These are phyloP conservation scores for Rhododendron mucronatum DNA, from an alignment of 148 eudicot species.

Conservation along the genomic window DNA sequence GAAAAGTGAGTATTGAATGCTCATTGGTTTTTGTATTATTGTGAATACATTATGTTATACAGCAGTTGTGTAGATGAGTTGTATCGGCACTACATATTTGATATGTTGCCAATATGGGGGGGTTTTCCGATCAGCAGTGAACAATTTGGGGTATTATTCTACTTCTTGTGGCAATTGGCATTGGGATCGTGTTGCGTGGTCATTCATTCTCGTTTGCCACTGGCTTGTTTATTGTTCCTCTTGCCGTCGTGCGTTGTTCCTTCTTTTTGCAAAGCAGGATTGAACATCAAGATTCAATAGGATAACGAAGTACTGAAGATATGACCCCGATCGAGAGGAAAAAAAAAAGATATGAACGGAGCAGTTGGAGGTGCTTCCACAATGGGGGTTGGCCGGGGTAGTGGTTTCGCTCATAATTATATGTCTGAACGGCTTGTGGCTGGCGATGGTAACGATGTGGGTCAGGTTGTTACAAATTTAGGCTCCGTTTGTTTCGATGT, in stretches of 20 bases:
- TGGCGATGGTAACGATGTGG: no score
- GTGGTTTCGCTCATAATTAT: no score
- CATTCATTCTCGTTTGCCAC: constrained; percentile 10
- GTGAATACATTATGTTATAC: not conserved
- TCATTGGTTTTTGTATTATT: not conserved
- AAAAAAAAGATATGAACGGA: no score
- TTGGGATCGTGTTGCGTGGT: not conserved
- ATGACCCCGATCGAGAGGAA: no score
- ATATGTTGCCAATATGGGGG: not conserved
- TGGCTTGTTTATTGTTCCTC: constrained; percentile 17
- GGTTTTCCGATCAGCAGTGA: no score
- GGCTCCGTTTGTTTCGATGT: no score
- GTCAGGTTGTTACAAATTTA: no score
- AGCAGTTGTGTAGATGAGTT: not conserved
- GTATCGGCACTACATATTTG: not conserved
- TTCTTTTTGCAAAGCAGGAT: constrained; percentile 26
- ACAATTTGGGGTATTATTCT: not conserved
- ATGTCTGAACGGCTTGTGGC: no score
- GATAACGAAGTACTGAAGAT: not conserved
- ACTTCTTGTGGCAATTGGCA: not conserved
- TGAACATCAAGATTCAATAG: not conserved
- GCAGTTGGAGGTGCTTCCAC: no score
- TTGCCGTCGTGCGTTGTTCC: constrained; percentile 17
- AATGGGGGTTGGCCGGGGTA: no score
- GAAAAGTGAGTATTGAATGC: not conserved